phyloP scores from a whole-genome alignment of 1,284 basidiomycete species.

The Microbotryomycetes sp. region DNA sequence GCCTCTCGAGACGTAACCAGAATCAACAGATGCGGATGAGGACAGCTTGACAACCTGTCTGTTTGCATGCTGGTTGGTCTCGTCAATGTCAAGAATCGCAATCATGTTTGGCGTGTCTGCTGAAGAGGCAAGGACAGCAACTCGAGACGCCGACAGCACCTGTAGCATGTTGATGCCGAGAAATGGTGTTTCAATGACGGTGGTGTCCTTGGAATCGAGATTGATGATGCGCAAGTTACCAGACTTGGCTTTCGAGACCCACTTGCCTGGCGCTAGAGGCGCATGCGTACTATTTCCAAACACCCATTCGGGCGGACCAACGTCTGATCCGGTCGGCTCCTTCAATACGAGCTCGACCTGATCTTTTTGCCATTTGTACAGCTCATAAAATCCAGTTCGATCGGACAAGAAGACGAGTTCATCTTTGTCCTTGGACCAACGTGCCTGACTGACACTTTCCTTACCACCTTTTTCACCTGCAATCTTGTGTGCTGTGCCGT shows the following conservation, averaged over 20 bases:
- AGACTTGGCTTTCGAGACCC: conserved; percentile 50
- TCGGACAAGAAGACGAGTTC: conserved; percentile 63
- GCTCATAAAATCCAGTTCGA: conserved; percentile 62
- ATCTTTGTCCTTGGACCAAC: conserved; percentile 52
- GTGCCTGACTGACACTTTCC: conserved; percentile 40
- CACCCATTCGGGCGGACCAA: conserved; percentile 50
- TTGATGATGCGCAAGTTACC: conserved; percentile 42
- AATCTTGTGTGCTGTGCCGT: conserved; percentile 12
- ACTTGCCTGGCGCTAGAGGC: conserved; percentile 48
- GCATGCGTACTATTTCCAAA: conserved; percentile 53
- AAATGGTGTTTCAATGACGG: conserved; percentile 50
- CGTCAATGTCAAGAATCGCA: conserved; percentile 37
- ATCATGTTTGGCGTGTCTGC: conserved; percentile 46
- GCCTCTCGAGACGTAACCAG: conserved; percentile 19
- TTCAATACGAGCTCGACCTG: conserved; percentile 46
- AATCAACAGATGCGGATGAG: conserved; percentile 21
- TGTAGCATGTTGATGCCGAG: conserved; percentile 48
- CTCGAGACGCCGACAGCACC: conserved; percentile 39
- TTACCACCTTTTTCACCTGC: conserved; percentile 27
- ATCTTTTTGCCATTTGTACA: conserved; percentile 54
- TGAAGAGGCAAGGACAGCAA: conserved; percentile 43
- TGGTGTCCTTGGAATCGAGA: conserved; percentile 18
- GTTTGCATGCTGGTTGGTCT: background rate
- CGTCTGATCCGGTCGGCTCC: conserved; percentile 50
- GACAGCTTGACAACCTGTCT: conserved; percentile 19